Evolutionary conservation across 208 protist genomes (phyloP), one percentile per base, ranked within the genome.

Genomic region (Dictyostelium gargantuum): DNA sequence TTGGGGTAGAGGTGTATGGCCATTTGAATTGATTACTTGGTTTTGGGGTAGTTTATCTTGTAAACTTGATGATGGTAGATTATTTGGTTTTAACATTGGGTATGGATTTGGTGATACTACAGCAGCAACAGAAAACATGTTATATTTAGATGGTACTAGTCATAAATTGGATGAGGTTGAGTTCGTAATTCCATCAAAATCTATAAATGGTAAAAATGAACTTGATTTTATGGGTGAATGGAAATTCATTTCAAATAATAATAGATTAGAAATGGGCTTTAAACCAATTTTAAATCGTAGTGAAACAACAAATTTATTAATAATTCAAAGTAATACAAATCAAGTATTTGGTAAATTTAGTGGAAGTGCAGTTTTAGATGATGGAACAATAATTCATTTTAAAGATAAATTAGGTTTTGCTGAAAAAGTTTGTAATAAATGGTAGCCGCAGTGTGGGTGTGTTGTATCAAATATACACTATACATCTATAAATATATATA

Each of bases 1-100:
- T 85, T 85, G 80, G 80, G 80, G 80, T 46, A 29, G 80, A 21
- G 80, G 80, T 32, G 40, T 72, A 19, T 85, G 80, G 80, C 42
- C 68, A 6, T 75, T 73, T 32, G 52, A n/a, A n/a, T 32, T 29
- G 10, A 42, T 19, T 11, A 74, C 35, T 29, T 85, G 80, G 80
- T 58, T 56, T 29, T 85, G 80, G 80, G 11, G 44, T 10, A 48
- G 61, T 38, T 42, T 48, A 42, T 75, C 56, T 4, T 48, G 61
- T 44, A 46, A 8, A 19, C 19, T 68, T 6, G n/a, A 23, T 44
- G 61, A 58, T 72, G 61, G 66, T 75, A 19, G 44, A 19, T 35
- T 26, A 70, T 56, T 85, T 56, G 80, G 80, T 29, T 74, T 85
- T n/a, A 85, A 85, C 32, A 15, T 85, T 10, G 80, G 80, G 0